A percentile compares a stretch with the other conserved stretches of the same genome.
These are phyloP conservation scores for Xylaria castorea DNA, from an alignment of 495 filamentous ascomycete genomes.

Conservation along the genomic window DNA sequence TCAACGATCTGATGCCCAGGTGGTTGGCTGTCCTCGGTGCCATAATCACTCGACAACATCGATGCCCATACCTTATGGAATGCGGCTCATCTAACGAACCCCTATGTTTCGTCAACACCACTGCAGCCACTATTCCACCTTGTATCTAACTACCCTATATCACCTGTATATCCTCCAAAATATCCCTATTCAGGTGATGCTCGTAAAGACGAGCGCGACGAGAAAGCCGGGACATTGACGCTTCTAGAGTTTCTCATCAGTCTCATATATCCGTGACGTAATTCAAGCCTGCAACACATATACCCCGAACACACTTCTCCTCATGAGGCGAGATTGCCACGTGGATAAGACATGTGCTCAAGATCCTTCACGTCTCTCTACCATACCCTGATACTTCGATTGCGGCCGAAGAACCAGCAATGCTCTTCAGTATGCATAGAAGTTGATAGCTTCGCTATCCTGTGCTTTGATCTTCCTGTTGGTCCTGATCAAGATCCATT, in stretches of 20 bases:
- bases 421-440: slow-evolving; percentile 42
- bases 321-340: not conserved
- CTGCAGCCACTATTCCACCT: no score
- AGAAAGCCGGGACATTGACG: no score
- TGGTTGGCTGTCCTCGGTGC: no score
- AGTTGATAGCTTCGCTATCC: slow-evolving; percentile 38
- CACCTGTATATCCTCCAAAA: no score
- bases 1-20: not conserved
- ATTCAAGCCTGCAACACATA: not conserved
- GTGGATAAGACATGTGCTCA: not conserved
- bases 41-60: no score
- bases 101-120: no score
- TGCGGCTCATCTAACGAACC: no score
- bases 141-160: no score
- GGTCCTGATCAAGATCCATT: slow-evolving; percentile 38
- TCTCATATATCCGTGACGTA: not conserved
- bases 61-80: no score
- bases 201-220: no score
- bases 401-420: not conserved
- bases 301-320: not conserved
- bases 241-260: no score
- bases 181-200: no score
- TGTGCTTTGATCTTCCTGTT: slow-evolving; percentile 50
- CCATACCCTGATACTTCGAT: not conserved
- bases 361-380: not conserved